These are phyloP conservation scores for Orbilia oligospora DNA, from an alignment of 2,329 filamentous ascomycete species.

Conservation along the genomic window DNA sequence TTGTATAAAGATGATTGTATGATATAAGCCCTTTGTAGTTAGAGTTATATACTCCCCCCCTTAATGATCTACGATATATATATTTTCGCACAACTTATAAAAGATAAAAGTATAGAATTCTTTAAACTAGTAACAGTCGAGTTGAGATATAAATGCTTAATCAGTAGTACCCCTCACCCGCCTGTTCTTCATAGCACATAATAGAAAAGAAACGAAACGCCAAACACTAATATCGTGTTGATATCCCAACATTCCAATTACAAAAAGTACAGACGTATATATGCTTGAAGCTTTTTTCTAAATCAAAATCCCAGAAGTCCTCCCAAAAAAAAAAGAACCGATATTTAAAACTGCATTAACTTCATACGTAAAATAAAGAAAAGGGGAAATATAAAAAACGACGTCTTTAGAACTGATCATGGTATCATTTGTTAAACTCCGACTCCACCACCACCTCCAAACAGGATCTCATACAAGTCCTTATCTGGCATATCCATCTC, in stretches of 20 bases:
- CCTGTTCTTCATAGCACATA: neutral
- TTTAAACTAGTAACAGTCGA: neutral
- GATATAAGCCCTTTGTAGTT: neutral
- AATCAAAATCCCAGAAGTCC: neutral
- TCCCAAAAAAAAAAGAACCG: no score
- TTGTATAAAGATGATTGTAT: slow-evolving; percentile 13
- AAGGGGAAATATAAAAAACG: neutral
- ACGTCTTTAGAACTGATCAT: neutral
- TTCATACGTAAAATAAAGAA: neutral
- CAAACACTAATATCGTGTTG: neutral
- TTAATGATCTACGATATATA: slow-evolving; percentile 2
- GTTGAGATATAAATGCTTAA: neutral
- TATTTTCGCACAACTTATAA: neutral
- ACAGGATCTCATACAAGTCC: slow-evolving; percentile 58
- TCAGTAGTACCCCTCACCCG: neutral
- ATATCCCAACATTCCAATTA: slow-evolving; percentile 6
- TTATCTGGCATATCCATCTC: slow-evolving; percentile 61
- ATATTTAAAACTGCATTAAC: neutral
- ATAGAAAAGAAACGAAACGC: no score
- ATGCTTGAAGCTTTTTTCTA: slow-evolving; percentile 16
- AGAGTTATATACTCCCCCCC: slow-evolving; percentile 2
- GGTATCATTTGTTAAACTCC: neutral
- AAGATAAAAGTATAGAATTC: neutral
- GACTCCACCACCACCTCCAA: slow-evolving; percentile 37
- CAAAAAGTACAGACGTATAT: neutral